phyloP scores from a whole-genome alignment of 352 stramenopile genomes.

The Phytophthora agathidicida region DNA sequence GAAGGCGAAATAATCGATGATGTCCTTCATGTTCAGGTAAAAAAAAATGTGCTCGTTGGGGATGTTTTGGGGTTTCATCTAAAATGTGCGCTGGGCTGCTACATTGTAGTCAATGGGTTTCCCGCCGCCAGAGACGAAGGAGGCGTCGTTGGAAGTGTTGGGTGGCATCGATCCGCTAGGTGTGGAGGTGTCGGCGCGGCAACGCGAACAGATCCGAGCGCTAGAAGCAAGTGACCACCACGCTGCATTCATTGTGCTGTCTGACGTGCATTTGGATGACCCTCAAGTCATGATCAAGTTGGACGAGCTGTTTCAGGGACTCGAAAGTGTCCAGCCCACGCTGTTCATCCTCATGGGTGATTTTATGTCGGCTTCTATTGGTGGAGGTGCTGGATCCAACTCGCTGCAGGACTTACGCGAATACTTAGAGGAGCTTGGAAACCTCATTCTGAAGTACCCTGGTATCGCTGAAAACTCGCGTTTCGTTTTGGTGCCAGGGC shows the following conservation, averaged over 20 bases:
- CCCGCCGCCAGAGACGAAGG: conserved; percentile 87
- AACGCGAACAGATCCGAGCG: conserved; percentile 78
- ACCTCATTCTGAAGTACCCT: conserved; percentile 89
- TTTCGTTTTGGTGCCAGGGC: conserved; percentile 93
- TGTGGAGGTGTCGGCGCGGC: conserved; percentile 79
- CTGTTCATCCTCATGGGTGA: conserved; percentile 96
- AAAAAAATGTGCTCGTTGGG: conserved; percentile 1
- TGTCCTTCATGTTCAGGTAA: conserved; percentile 88
- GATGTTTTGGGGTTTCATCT: neutral
- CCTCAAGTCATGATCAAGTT: conserved; percentile 90
- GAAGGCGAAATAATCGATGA: conserved; percentile 94
- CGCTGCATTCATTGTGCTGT: conserved; percentile 93
- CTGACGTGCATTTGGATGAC: conserved; percentile 94
- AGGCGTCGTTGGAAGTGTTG: conserved; percentile 75
- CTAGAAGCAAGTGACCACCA: conserved; percentile 86
- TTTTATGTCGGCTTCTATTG: conserved; percentile 88
- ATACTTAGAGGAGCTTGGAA: conserved; percentile 90
- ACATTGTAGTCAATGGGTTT: conserved; percentile 86
- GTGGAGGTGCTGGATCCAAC: conserved; percentile 66
- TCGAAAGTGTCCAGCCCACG: conserved; percentile 73
- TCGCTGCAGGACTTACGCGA: conserved; percentile 85
- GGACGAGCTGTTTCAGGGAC: conserved; percentile 89
- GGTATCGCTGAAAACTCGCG: conserved; percentile 80
- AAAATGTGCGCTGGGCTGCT: neutral
- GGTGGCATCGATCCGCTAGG: conserved; percentile 82